Base-by-base conservation (phyloP, 1,284 basidiomycete species). In the Apiotrichum gracile region DNA sequence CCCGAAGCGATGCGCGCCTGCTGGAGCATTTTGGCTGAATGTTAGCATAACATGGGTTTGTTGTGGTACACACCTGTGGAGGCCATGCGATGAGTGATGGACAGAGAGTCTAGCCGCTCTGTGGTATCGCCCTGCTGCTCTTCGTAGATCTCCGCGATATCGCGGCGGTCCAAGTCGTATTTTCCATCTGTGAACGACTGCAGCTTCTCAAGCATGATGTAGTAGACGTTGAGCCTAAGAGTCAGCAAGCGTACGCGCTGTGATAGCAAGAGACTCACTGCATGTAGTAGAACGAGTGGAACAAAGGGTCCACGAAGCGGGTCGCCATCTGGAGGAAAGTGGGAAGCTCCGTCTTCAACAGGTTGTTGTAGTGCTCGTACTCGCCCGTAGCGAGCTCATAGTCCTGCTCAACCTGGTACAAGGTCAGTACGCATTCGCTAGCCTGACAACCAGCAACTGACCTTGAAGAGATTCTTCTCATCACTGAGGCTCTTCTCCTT, bases 231-330 rank as follows among this genome's bases (percentile, higher is more conserved):
- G 63, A 94, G 78, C 74, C 87, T 93, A 55, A 19, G 14, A 10
- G 42, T 60, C 41, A 59, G 41, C 41, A 13, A 5, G 5, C 6
- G 56, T 51, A 40, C 26, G 60, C n/a, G 21, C 12, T n/a, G 22
- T 13, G 19, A 16, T 19, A n/a, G 16, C 34, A 31, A 33, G 0
- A 24, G 38, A 83, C 89, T 67, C 64, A 92, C 91, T 97, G 92
- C 94, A 98, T 97, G 76, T 97, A 99, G 81, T 91, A 99, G 80
- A 94, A 93, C 24, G 91, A 94, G 69, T 97, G 87, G 82, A 97
- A 98, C 16, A 98, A 79, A 1, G 96, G 96, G 61, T 94, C 88
- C 70, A 98, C 89, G 76, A 97, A 97, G 56, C 86, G 83, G 1
- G 88, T 87, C 1, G 87, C 82, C 66, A 97, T 82, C 27, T 81